Conservation (phyloP, 768 basidiomycete genomes). For the Harrya chromipes region DNA sequence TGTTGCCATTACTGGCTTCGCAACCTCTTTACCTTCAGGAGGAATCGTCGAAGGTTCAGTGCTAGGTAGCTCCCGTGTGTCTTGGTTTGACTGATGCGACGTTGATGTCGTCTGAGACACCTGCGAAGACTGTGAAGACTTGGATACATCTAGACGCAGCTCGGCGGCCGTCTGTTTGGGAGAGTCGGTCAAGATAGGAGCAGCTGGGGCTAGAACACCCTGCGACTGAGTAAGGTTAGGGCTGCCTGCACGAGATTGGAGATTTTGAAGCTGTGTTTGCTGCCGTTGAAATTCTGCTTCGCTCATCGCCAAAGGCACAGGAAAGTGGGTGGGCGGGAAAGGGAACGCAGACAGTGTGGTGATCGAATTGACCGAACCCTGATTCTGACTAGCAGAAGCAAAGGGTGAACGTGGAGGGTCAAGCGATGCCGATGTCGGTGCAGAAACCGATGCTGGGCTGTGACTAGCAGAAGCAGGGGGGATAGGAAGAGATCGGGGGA, state of each 20-base stretch:
- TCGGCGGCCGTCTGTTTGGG: constrained; percentile 12
- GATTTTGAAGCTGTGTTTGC: constrained; percentile 22
- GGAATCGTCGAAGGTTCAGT: background rate
- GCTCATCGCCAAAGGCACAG: constrained; percentile 46
- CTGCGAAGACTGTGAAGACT: constrained; percentile 7
- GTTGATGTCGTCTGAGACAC: constrained; percentile 2
- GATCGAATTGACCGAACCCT: constrained; percentile 44
- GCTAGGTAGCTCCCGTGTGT: background rate
- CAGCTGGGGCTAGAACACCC: background rate
- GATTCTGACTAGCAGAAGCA: constrained; percentile 13
- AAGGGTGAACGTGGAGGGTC: constrained; percentile 29
- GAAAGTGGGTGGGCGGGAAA: constrained; percentile 67
- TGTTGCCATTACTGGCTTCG: background rate
- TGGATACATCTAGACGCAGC: constrained; percentile 3
- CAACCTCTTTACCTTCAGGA: background rate
- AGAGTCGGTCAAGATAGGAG: constrained; percentile 18
- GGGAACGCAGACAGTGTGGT: constrained; percentile 74
- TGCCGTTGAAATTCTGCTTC: constrained; percentile 27
- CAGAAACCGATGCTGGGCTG: constrained; percentile 11
- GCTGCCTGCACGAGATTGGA: constrained; percentile 19
- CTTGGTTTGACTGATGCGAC: constrained; percentile 3
- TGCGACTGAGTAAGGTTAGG: constrained; percentile 11
- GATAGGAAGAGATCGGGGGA: constrained; percentile 19
- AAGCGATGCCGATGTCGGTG: constrained; percentile 2
- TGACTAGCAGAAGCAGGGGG: constrained; percentile 13